Evolutionary conservation across 2,329 filamentous ascomycete species (phyloP).

Genomic region (Aspergillus cejpii): DNA sequence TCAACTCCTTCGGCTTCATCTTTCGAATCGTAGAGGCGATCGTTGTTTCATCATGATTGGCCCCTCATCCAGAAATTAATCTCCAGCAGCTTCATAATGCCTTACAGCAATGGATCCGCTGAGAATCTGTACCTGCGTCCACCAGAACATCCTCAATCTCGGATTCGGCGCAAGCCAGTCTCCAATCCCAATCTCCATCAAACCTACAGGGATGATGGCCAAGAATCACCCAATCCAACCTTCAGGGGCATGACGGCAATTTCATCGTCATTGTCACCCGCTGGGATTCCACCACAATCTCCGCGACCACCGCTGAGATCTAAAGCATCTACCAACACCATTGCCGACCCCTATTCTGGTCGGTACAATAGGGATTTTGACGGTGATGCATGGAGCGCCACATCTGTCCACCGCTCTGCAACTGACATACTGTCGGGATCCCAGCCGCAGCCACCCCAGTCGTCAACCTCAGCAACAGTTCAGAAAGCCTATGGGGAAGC

Average conservation of each 20-base stretch:
- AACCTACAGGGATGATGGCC: not conserved
- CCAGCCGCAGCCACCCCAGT: not conserved
- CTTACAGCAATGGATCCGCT: not conserved
- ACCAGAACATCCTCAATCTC: not conserved
- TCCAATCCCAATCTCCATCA: not conserved
- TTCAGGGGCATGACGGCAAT: not conserved
- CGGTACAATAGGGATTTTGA: not conserved
- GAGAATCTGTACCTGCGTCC: not conserved
- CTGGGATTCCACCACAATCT: not conserved
- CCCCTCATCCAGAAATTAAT: not conserved
- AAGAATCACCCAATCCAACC: not conserved
- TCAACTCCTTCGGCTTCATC: constrained; percentile 5
- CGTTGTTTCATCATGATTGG: not conserved
- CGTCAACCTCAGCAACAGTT: constrained; percentile 13
- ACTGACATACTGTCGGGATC: constrained; percentile 1
- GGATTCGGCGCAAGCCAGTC: constrained; percentile 6
- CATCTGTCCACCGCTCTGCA: not conserved
- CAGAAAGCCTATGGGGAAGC: constrained; percentile 47
- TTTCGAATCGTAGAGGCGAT: not conserved
- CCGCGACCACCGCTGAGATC: not conserved
- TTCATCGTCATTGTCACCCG: not conserved
- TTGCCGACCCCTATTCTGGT: not conserved
- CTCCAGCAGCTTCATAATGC: not conserved
- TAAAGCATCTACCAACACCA: not conserved
- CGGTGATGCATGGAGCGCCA: constrained; percentile 1